phyloP scores from a whole-genome alignment of 768 basidiomycete species.

The Hemileccinum impolitum region DNA sequence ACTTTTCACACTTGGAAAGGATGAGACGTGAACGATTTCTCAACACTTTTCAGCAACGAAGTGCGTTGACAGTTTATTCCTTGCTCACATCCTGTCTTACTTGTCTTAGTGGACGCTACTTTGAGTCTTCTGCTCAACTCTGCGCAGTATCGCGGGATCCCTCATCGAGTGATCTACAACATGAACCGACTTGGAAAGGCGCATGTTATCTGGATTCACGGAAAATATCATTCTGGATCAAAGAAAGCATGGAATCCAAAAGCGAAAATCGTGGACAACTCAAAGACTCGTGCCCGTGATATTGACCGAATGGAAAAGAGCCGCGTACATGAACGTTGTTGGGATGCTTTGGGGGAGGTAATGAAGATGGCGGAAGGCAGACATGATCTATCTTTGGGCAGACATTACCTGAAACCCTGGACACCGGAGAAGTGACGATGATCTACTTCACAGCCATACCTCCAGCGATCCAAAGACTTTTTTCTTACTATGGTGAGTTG shows the following conservation, averaged over 20 bases:
- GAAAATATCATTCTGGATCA: slow-evolving; percentile 17
- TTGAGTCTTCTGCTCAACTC: slow-evolving; percentile 60
- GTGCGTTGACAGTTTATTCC: slow-evolving; percentile 33
- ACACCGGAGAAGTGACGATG: slow-evolving; percentile 9
- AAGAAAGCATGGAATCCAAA: slow-evolving; percentile 41
- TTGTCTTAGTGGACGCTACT: slow-evolving; percentile 62
- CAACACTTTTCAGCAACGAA: slow-evolving; percentile 50
- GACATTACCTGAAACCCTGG: slow-evolving; percentile 34
- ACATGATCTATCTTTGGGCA: slow-evolving; percentile 48
- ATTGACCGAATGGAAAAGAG: slow-evolving; percentile 22
- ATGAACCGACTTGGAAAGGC: slow-evolving; percentile 33
- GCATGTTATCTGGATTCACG: slow-evolving; percentile 24
- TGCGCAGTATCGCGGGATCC: slow-evolving; percentile 57
- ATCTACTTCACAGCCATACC: neutral
- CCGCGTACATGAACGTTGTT: slow-evolving; percentile 36
- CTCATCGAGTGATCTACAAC: slow-evolving; percentile 59
- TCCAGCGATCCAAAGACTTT: too few species aligned
- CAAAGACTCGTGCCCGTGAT: slow-evolving; percentile 13
- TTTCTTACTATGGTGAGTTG: slow-evolving; percentile 5
- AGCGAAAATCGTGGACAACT: slow-evolving; percentile 23
- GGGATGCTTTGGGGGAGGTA: slow-evolving; percentile 50
- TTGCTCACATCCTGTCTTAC: slow-evolving; percentile 7
- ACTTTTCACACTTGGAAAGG: slow-evolving; percentile 27
- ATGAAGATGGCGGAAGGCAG: slow-evolving; percentile 59
- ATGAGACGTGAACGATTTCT: slow-evolving; percentile 41